Conservation (phyloP, 2,329 filamentous ascomycete genomes). For the Cercospora sp. region DNA sequence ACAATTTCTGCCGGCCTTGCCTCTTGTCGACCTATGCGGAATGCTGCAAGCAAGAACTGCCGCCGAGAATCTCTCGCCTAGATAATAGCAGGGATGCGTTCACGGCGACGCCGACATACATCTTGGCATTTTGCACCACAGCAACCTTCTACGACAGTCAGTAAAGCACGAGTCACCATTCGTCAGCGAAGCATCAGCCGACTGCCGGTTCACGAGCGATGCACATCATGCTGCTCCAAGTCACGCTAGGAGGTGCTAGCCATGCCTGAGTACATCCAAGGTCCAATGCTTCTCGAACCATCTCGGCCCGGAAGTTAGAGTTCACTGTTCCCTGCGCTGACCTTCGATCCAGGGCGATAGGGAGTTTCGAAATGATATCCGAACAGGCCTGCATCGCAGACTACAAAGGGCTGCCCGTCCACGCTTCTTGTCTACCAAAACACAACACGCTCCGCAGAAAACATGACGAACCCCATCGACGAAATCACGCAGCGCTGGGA, state of each 20-base stretch:
- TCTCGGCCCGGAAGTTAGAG: background rate
- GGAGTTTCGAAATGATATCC: background rate
- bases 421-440: background rate
- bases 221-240: background rate
- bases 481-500: slow-evolving; percentile 3
- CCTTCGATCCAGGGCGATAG: background rate
- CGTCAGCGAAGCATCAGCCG: background rate
- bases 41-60: background rate
- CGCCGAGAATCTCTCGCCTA: background rate
- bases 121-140: background rate
- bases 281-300: background rate
- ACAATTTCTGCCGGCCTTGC: background rate
- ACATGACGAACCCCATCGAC: background rate
- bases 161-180: background rate
- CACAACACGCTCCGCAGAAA: background rate
- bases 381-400: background rate
- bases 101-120: background rate
- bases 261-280: background rate
- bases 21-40: background rate
- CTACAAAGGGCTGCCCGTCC: background rate
- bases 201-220: background rate
- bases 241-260: background rate
- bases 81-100: background rate
- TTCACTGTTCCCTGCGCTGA: background rate
- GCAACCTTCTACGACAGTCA: background rate